Conservation (phyloP, 1,284 basidiomycete species). For the Moniliophthora roreri region DNA sequence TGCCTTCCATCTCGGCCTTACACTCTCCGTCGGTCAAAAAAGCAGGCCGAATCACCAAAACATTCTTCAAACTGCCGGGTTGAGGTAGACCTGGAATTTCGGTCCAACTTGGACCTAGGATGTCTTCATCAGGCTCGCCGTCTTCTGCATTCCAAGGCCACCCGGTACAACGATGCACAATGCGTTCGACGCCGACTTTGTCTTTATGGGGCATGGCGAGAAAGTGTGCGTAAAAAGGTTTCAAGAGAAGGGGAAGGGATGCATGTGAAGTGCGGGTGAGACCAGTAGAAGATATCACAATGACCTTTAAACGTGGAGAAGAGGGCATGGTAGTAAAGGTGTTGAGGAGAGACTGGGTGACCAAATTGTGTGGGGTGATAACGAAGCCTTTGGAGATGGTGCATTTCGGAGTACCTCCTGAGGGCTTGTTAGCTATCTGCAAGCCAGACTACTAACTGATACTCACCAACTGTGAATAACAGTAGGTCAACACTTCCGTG, state of each 20-base stretch:
- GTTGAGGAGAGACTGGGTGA: slow-evolving; percentile 49
- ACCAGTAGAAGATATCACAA: slow-evolving; percentile 54
- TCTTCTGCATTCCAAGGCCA: slow-evolving; percentile 38
- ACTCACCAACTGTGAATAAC: slow-evolving; percentile 52
- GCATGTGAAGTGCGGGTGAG: slow-evolving; percentile 42
- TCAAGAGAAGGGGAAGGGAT: slow-evolving; percentile 46
- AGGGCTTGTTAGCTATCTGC: background rate
- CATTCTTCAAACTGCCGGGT: slow-evolving; percentile 38
- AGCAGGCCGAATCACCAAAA: slow-evolving; percentile 56
- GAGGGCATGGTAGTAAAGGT: slow-evolving; percentile 44
- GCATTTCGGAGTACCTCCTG: slow-evolving; percentile 44
- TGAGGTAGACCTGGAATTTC: slow-evolving; percentile 35
- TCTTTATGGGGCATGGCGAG: slow-evolving; percentile 42
- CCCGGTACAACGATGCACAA: slow-evolving; percentile 35
- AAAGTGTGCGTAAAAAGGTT: slow-evolving; percentile 37
- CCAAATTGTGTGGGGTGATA: slow-evolving; percentile 48
- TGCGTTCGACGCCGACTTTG: slow-evolving; percentile 46
- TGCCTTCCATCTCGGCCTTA: slow-evolving; percentile 36
- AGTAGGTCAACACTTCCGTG: slow-evolving; percentile 39
- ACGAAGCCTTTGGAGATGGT: slow-evolving; percentile 40
- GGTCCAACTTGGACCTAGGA: slow-evolving; percentile 45
- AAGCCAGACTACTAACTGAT: slow-evolving; percentile 5
- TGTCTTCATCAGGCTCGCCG: slow-evolving; percentile 33
- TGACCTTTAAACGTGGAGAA: slow-evolving; percentile 39
- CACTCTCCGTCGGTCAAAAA: slow-evolving; percentile 59